phyloP scores from a whole-genome alignment of 495 filamentous ascomycete species.

The Aspergillus nanangensis region DNA sequence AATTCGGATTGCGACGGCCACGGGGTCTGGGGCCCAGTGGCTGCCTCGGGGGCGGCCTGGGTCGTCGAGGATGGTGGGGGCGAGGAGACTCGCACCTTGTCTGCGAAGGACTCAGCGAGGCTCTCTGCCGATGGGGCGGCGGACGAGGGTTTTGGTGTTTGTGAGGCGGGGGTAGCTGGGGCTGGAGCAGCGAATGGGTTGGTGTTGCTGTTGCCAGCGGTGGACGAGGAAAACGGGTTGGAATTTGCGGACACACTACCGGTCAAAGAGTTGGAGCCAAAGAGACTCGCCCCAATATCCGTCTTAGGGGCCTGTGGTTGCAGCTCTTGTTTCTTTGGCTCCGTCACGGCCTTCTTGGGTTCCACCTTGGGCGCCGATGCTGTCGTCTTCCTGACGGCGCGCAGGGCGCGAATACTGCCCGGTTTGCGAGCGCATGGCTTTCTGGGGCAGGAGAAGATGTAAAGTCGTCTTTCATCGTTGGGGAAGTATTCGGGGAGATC shows the following conservation, averaged over 20 bases:
- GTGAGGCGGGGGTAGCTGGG: constrained; percentile 26
- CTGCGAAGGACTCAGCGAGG: constrained; percentile 71
- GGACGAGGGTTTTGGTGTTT: constrained; percentile 3
- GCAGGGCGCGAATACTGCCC: constrained; percentile 69
- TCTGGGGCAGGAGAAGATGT: constrained; percentile 73
- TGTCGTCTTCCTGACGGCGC: constrained; percentile 45
- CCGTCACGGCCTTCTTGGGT: constrained; percentile 32
- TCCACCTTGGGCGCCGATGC: constrained; percentile 21
- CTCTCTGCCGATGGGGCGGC: constrained; percentile 11
- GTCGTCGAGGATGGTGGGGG: constrained; percentile 38
- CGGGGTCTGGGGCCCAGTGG: constrained; percentile 40
- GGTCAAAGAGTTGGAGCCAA: constrained; percentile 42
- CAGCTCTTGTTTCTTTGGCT: constrained; percentile 16
- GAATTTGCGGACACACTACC: constrained; percentile 43
- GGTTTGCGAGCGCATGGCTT: constrained; percentile 80
- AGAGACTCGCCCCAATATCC: constrained; percentile 53
- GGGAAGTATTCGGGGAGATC: constrained; percentile 84
- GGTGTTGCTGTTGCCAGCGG: constrained; percentile 18
- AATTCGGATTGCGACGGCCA: constrained; percentile 68
- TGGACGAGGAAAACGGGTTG: constrained; percentile 55
- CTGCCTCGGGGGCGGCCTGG: constrained; percentile 24
- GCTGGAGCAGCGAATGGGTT: constrained; percentile 47
- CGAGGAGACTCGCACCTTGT: constrained; percentile 53
- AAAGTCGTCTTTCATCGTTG: constrained; percentile 78
- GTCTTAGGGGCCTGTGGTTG: constrained; percentile 31